Base-by-base conservation (phyloP, 345 rosid species). In the Ceriops zippeliana region DNA sequence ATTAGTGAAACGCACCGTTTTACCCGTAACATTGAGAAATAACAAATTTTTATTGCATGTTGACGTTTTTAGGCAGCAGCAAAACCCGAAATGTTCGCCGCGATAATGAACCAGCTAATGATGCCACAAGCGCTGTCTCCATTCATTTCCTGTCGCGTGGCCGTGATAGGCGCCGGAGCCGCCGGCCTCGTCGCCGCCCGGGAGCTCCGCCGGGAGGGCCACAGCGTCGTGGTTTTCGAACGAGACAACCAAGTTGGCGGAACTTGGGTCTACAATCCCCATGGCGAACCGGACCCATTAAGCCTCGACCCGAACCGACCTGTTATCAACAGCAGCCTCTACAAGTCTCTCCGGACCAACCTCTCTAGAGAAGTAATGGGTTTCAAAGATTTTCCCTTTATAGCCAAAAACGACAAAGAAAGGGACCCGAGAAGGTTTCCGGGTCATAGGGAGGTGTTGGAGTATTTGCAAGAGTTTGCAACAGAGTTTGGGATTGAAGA, bases 311-410 rank as follows among this genome's bases (percentile, higher is more conserved):
- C 89, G 52, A 46, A 30, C 27, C 87, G 98, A 66, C 20, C 79
- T 22, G 58, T 93, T 0, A 71, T 88, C 34, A 88, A 86, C 56
- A 75, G 87, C 21, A 93, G 97, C 82, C 79, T 93, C 64, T 93
- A 93, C 76, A 65, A 59, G 17, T 89, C 97, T 51, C 92, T 93
- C 61, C 91, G 99, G 21, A 91, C 96, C 46, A 93, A 91, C 72
- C 85, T 93, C 8, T 91, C 99, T 0, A 82, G 99, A 42, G 97
- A 93, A 74, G 76, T 70, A 19, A 93, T 93, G 97, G 99, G 99
- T 27, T 91, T 76, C 75, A 63, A 35, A 15, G 96, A 86, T 58
- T 93, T 73, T 70, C 98, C 96, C 27, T 91, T 91, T 68, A 67
- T 83, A 27, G 7, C 68, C 66, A 66, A 74, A 30, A 38, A 71